Conservation (phyloP, 2,329 filamentous ascomycete species). For the Aspergillus tamarii region DNA sequence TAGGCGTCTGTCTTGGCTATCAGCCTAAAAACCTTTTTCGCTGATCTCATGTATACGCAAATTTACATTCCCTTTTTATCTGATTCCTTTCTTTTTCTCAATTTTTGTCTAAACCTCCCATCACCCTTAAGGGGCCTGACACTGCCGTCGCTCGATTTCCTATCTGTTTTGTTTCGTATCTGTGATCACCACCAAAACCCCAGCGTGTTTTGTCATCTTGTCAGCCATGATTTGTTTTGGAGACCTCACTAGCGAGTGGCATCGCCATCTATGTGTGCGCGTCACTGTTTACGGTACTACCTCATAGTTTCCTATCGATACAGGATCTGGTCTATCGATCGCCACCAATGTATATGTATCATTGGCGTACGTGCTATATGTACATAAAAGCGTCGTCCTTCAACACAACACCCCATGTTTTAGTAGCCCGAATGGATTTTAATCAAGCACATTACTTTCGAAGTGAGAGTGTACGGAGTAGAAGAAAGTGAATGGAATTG, state of each 20-base stretch:
- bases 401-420: constrained; percentile 24
- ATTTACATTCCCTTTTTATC: constrained; percentile 28
- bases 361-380: constrained; percentile 36
- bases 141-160: constrained; percentile 17
- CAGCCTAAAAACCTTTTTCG: constrained; percentile 31
- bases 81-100: constrained; percentile 15
- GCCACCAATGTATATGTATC: constrained; percentile 36
- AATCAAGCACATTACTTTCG: not conserved
- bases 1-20: constrained; percentile 42
- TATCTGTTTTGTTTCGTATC: constrained; percentile 16
- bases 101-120: constrained; percentile 14
- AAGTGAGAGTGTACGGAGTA: not conserved
- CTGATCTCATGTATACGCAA: constrained; percentile 36
- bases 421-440: constrained; percentile 4
- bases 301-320: constrained; percentile 24
- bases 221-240: constrained; percentile 28
- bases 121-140: constrained; percentile 22
- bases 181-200: constrained; percentile 19
- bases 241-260: constrained; percentile 24
- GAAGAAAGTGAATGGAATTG: not conserved
- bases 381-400: constrained; percentile 29
- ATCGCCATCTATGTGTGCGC: constrained; percentile 26
- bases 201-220: constrained; percentile 20
- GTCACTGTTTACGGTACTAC: constrained; percentile 24
- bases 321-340: constrained; percentile 25